Evolutionary conservation across 2,329 filamentous ascomycete species (phyloP), one percentile per base, ranked within the genome.

Genomic region (Fusarium continuum): DNA sequence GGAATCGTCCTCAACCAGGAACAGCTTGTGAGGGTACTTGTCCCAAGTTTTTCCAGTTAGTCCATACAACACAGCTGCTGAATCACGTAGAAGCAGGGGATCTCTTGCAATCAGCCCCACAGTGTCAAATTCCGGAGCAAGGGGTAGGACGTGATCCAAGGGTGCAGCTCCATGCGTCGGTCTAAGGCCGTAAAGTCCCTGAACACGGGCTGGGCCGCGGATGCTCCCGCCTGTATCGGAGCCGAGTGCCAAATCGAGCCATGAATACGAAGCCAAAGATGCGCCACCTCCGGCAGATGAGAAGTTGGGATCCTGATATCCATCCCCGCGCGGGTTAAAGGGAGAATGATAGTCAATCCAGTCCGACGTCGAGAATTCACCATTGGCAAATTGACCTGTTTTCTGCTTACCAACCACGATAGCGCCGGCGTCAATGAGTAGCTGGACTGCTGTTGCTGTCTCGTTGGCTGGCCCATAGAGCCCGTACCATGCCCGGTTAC

Each of bases 251-350:
- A 48, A 41, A 26, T 82, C 80, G 0, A 82, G 70, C 80, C 80
- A 82, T 10, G 74, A 74, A 26, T 82, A 82, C 0, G 75, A 72
- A 2, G 74, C 77, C 1, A 80, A 58, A 1, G 76, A 74, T 0
- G 76, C 77, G 6, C 73, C 78, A 1, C 74, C 73, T 0, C 79
- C 79, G 0, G 76, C 73, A 0, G 77, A 84, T 1, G 82, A 84
- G 2, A 78, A 80, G 0, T 77, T 79, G 57, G 81, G 75, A 3
- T 76, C 74, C 44, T 80, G 77, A 32, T 83, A 83, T 0, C 80
- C 78, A 52, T 85, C 83, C 0, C 78, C 83, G 1, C 79, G 71
- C 1, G 79, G 78, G 55, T 81, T 81, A 62, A 79, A 80, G 0
- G 79, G 80, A 0, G 74, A 69, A 13, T 78, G 77, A 32, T 75